phyloP scores from a whole-genome alignment of 1,284 basidiomycete species.

The Takashimella tepidaria region DNA sequence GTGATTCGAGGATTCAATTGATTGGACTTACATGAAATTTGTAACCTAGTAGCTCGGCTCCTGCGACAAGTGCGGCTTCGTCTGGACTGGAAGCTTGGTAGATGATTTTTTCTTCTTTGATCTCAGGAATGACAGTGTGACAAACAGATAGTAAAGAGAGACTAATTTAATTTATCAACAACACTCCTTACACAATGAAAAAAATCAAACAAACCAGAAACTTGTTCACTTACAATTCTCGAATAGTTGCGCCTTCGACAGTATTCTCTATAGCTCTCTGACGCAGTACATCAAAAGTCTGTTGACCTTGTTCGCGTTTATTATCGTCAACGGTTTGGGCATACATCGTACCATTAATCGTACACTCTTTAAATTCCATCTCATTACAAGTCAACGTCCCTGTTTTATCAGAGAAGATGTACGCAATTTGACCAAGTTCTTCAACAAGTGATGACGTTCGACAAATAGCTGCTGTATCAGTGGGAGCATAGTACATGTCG shows the following conservation, averaged over 20 bases:
- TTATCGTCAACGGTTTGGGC: conserved; percentile 82
- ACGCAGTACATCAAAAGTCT: conserved; percentile 45
- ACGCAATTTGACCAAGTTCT: conserved; percentile 91
- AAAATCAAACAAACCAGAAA: too few relatives aligned
- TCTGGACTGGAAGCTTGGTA: conserved; percentile 98
- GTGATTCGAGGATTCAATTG: too few relatives aligned
- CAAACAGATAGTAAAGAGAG: conserved; percentile 88
- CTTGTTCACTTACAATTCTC: conserved; percentile 72
- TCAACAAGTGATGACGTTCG: conserved; percentile 96
- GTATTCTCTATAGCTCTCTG: conserved; percentile 51
- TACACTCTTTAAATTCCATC: conserved; percentile 95
- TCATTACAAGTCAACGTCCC: conserved; percentile 95
- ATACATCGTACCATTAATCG: conserved; percentile 82
- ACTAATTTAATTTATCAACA: conserved; percentile 16
- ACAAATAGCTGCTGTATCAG: conserved; percentile 94
- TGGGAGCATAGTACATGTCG: conserved; percentile 90
- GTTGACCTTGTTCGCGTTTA: conserved; percentile 58
- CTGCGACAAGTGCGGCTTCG: conserved; percentile 91
- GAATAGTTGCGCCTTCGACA: conserved; percentile 63
- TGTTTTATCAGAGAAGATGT: conserved; percentile 98
- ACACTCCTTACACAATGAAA: not conserved
- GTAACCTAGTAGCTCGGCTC: conserved; percentile 88
- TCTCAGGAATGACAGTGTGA: conserved; percentile 98
- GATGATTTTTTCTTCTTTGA: conserved; percentile 70
- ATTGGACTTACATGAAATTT: conserved; percentile 74